Conservation (phyloP, 371 early-diverging fungal species). For the Blakeslea trispora region DNA sequence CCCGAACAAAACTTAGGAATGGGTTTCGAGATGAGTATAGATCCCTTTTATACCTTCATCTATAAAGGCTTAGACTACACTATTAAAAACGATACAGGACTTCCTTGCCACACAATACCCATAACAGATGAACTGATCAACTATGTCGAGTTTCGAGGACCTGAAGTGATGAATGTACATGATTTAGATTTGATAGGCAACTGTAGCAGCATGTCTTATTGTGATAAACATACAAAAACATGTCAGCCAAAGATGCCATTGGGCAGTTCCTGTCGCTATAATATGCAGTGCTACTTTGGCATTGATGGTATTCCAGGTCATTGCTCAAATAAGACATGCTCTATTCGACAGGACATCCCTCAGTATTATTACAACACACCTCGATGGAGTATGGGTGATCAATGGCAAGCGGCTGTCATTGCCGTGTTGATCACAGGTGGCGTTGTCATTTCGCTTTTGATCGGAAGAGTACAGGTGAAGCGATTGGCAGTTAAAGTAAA, state of each 20-base stretch:
- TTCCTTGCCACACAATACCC: constrained; percentile 46
- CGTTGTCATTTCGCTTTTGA: constrained; percentile 27
- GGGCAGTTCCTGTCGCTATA: constrained; percentile 37
- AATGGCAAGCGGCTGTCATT: constrained; percentile 38
- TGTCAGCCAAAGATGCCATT: constrained; percentile 48
- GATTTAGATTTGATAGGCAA: constrained; percentile 49
- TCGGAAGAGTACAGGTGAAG: constrained; percentile 38
- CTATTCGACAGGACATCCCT: constrained; percentile 36
- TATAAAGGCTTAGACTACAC: constrained; percentile 25
- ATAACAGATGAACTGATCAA: constrained; percentile 40
- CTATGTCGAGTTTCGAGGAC: constrained; percentile 48
- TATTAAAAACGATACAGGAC: constrained; percentile 38
- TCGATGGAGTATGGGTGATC: constrained; percentile 46
- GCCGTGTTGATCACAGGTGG: constrained; percentile 43
- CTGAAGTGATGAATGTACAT: constrained; percentile 36
- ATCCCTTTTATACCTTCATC: constrained; percentile 34
- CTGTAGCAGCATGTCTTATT: constrained; percentile 46
- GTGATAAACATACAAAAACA: constrained; percentile 42
- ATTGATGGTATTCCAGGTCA: constrained; percentile 44
- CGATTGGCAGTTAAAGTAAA: constrained; percentile 25
- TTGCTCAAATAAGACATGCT: constrained; percentile 40
- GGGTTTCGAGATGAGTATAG: constrained; percentile 46
- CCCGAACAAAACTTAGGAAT: not conserved
- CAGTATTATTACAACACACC: constrained; percentile 35
- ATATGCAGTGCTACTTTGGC: constrained; percentile 47